These are phyloP conservation scores for Fraxinus latifolia DNA, from an alignment of 305 asterid species.

Conservation along the genomic window DNA sequence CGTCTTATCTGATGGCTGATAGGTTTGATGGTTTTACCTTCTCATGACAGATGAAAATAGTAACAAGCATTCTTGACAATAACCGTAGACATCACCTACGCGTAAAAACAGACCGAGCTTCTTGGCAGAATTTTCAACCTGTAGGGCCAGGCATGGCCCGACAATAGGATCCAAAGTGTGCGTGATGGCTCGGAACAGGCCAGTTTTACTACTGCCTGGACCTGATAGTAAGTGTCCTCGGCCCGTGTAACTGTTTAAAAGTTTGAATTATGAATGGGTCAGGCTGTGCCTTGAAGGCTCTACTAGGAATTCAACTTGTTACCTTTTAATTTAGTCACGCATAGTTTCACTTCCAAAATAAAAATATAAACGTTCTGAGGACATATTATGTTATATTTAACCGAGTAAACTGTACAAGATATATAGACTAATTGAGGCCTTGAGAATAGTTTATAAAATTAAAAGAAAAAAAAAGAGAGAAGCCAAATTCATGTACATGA, in stretches of 20 bases:
- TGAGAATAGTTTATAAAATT: background rate
- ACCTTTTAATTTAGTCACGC: background rate
- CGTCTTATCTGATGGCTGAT: constrained; percentile 36
- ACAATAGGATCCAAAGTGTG: background rate
- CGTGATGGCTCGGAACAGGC: background rate
- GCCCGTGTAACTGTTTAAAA: background rate
- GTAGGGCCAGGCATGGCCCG: background rate
- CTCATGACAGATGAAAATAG: background rate
- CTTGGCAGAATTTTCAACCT: background rate
- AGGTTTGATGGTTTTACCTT: background rate
- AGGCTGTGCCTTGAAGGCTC: background rate
- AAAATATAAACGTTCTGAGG: background rate
- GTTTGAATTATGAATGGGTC: background rate
- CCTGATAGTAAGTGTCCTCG: background rate
- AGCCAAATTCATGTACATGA: background rate
- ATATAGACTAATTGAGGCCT: background rate
- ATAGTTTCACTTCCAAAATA: background rate
- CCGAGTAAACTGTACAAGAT: background rate
- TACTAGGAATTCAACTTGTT: background rate
- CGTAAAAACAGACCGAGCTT: background rate
- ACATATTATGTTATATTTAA: background rate
- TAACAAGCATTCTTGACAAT: background rate
- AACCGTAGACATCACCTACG: background rate
- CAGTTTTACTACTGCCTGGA: background rate
- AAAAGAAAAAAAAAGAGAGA: background rate